These are phyloP conservation scores for Penicillium steckii DNA, from an alignment of 495 filamentous ascomycete genomes.

Conservation along the genomic window DNA sequence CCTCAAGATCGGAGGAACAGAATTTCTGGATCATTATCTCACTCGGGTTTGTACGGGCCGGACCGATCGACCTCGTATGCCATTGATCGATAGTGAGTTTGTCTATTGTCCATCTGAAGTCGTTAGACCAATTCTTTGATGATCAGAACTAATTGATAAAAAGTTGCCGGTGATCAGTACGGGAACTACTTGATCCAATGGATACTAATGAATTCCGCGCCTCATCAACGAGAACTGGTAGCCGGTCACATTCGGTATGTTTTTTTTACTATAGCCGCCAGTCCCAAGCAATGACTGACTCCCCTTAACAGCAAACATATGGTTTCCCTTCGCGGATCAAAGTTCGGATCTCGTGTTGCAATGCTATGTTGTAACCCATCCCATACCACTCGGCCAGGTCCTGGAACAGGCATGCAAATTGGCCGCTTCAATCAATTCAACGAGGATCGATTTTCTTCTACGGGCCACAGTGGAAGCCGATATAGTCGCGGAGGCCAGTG, in stretches of 20 bases:
- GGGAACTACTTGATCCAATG: conserved; percentile 98
- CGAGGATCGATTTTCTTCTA: conserved; percentile 38
- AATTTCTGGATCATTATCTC: conserved; percentile 91
- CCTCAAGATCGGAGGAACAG: conserved; percentile 88
- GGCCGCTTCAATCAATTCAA: conserved; percentile 58
- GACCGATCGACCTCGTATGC: conserved; percentile 88
- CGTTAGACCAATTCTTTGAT: neutral
- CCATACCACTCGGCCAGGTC: conserved; percentile 78
- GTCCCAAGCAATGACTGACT: neutral
- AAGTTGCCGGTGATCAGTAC: conserved; percentile 94
- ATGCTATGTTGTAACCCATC: conserved; percentile 98
- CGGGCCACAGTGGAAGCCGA: conserved; percentile 29
- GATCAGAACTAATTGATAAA: conserved; percentile 24
- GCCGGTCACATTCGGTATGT: conserved; percentile 79
- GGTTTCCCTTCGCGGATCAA: conserved; percentile 97
- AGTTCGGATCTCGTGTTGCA: conserved; percentile 95
- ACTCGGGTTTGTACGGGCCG: conserved; percentile 90
- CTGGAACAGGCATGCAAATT: conserved; percentile 65
- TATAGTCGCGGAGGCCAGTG: conserved; percentile 40
- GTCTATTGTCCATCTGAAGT: neutral
- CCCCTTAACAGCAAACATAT: conserved; percentile 75
- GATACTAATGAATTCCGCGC: conserved; percentile 82
- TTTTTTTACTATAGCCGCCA: neutral
- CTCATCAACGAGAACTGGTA: conserved; percentile 89
- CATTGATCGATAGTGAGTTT: conserved; percentile 85